phyloP scores from a whole-genome alignment of 495 filamentous ascomycete genomes.

The Penicillium angulare region DNA sequence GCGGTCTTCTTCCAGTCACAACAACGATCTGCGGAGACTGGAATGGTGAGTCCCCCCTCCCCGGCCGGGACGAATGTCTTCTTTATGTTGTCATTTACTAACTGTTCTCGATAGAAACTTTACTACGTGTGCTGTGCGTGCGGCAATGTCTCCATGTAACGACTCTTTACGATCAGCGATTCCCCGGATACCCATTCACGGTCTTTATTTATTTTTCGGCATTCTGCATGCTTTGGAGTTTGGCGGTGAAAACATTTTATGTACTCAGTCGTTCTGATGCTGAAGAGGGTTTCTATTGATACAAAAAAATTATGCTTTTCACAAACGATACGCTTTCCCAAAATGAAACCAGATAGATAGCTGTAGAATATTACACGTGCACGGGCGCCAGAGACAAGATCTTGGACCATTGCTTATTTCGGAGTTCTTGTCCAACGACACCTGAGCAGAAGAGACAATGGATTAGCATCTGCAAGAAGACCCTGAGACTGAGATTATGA shows the following conservation, averaged over 20 bases:
- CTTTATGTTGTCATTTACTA: neutral
- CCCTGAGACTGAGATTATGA: too few species aligned
- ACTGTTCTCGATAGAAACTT: constrained; percentile 65
- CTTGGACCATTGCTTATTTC: constrained; percentile 92
- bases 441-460: constrained; percentile 46
- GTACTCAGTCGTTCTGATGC: neutral
- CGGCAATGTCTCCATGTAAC: constrained; percentile 76
- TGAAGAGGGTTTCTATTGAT: constrained; percentile 7
- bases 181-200: constrained; percentile 37
- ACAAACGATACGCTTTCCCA: constrained; percentile 36
- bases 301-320: constrained; percentile 11
- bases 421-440: constrained; percentile 82
- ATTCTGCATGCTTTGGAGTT: constrained; percentile 8
- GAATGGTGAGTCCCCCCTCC: constrained; percentile 72
- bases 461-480: constrained; percentile 30
- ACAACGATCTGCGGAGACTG: constrained; percentile 91
- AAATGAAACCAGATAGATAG: constrained; percentile 10
- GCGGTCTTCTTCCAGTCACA: constrained; percentile 98
- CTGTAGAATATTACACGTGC: constrained; percentile 67
- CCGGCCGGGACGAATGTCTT: neutral
- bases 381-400: constrained; percentile 94
- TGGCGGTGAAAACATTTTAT: constrained; percentile 3
- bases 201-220: constrained; percentile 13
- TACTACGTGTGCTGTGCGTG: constrained; percentile 96
- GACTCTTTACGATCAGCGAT: constrained; percentile 20